Conservation (phyloP, 768 basidiomycete species). For the Saitozyma sp. region DNA sequence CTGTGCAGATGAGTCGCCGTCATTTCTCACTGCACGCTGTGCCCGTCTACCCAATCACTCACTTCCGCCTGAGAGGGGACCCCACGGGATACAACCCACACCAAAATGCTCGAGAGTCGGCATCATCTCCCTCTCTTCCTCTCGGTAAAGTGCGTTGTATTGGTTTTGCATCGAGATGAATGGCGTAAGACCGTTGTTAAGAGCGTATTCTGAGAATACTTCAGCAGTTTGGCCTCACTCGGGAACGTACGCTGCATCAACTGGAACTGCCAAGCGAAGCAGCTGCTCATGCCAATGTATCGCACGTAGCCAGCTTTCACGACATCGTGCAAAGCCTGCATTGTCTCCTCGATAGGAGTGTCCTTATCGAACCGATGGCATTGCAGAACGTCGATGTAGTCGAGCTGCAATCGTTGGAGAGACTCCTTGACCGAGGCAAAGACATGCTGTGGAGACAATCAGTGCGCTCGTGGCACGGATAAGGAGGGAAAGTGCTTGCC, state of each 20-base stretch:
- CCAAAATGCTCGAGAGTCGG: conserved; percentile 53
- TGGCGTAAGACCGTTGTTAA: conserved; percentile 61
- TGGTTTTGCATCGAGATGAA: conserved; percentile 73
- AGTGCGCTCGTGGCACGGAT: neutral
- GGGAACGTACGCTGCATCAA: conserved; percentile 42
- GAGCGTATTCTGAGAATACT: conserved; percentile 59
- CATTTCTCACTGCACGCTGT: too few relatives aligned
- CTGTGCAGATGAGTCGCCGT: conserved; percentile 7
- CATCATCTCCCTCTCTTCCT: conserved; percentile 54
- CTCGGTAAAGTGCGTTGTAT: conserved; percentile 64
- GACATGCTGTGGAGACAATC: conserved; percentile 57
- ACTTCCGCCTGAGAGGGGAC: conserved; percentile 53
- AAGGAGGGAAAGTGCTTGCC: conserved; percentile 5
- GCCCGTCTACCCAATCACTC: neutral
- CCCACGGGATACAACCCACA: conserved; percentile 63
- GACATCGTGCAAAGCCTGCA: conserved; percentile 71
- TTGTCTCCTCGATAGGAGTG: conserved; percentile 63
- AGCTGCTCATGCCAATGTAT: conserved; percentile 53
- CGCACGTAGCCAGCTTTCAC: conserved; percentile 66
- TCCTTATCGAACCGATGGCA: conserved; percentile 62
- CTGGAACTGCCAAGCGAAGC: conserved; percentile 53
- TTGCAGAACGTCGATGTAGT: conserved; percentile 75
- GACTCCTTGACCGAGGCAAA: conserved; percentile 63
- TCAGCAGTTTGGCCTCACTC: neutral
- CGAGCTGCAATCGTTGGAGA: conserved; percentile 67